Conservation (phyloP, 163 green algal species). For the Prototheca cutis region DNA sequence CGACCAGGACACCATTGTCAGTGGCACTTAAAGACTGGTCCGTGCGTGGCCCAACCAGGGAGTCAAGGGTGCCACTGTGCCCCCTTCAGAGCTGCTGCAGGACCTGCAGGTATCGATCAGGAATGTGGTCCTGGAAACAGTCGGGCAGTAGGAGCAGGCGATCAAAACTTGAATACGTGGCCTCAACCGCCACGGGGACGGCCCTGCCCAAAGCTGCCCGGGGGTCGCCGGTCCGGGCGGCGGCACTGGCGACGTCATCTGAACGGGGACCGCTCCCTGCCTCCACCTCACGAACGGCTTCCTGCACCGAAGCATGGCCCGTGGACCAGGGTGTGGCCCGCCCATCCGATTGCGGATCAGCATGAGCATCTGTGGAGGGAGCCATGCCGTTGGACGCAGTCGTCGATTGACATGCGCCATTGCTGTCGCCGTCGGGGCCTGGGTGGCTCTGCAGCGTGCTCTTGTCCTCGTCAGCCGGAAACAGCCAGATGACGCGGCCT, state of each 20-base stretch:
- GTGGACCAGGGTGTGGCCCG: too few species aligned
- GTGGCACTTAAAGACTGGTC: too few species aligned
- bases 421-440: background rate
- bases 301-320: slow-evolving; percentile 1
- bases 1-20: too few species aligned
- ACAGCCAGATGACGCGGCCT: slow-evolving; percentile 19
- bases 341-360: too few species aligned
- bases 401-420: too few species aligned
- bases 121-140: slow-evolving; percentile 53
- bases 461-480: slow-evolving; percentile 14
- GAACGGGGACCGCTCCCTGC: background rate
- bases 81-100: slow-evolving; percentile 34
- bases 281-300: slow-evolving; percentile 7
- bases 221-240: background rate
- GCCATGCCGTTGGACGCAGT: too few species aligned
- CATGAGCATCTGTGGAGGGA: too few species aligned
- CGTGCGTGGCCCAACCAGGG: too few species aligned
- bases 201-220: background rate
- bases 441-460: background rate
- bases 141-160: slow-evolving; percentile 37
- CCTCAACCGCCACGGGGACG: slow-evolving; percentile 28
- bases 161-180: slow-evolving; percentile 35
- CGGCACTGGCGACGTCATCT: background rate
- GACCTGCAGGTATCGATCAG: slow-evolving; percentile 46
- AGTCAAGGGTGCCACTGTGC: too few species aligned